Conservation (phyloP, 148 eudicot genomes). For the Cornus suecica region DNA sequence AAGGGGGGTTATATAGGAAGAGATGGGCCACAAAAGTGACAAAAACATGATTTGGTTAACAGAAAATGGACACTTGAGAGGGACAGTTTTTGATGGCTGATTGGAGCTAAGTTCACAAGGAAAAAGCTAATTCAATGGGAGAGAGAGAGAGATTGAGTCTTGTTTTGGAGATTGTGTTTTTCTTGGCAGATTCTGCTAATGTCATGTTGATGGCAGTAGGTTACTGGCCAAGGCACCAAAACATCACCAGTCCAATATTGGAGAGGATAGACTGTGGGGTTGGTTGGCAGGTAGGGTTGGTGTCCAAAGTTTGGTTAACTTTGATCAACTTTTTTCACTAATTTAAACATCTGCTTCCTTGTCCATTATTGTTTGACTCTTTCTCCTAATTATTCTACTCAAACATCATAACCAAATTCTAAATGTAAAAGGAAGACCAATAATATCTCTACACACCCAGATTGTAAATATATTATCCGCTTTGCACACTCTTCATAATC, state of each 20-base stretch:
- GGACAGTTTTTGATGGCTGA: background rate
- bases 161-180: background rate
- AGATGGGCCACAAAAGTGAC: background rate
- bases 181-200: constrained; percentile 5
- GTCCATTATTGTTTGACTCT: too few relatives aligned
- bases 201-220: constrained; percentile 24
- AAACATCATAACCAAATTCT: too few relatives aligned
- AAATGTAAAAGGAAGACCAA: too few relatives aligned
- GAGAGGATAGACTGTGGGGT: background rate
- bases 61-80: background rate
- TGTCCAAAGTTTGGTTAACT: constrained; percentile 24
- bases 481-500: too few relatives aligned
- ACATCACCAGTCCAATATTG: constrained; percentile 5
- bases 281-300: constrained; percentile 35
- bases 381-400: too few relatives aligned
- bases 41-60: background rate
- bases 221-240: constrained; percentile 27
- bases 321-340: background rate
- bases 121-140: background rate
- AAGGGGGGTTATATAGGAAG: background rate
- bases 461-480: too few relatives aligned
- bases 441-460: too few relatives aligned
- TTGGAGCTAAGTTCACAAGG: background rate
- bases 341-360: background rate
- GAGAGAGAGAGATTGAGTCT: background rate